Percentiles rank a stretch among this genome's conserved stretches.
Evolutionary conservation across 1,284 basidiomycete genomes (phyloP).

Genomic region (Fomitopsis betulina): DNA sequence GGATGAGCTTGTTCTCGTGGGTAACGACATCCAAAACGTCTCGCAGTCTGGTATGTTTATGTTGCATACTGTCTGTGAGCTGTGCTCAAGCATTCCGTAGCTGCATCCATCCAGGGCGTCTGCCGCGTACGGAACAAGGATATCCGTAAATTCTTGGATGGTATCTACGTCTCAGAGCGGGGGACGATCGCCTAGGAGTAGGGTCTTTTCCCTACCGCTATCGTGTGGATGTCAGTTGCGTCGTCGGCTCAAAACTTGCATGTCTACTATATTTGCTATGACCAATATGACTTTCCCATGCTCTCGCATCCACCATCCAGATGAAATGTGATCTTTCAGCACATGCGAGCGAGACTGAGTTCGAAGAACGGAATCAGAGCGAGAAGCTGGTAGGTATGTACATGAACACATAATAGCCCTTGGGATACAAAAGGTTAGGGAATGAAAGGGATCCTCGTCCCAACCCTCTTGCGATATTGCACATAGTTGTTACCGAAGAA

Average conservation of each 20-base stretch:
- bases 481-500: conserved; percentile 85
- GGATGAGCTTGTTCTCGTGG: conserved; percentile 92
- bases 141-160: conserved; percentile 92
- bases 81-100: conserved; percentile 33
- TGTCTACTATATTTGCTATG: conserved; percentile 14
- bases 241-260: conserved; percentile 18
- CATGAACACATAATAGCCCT: background rate
- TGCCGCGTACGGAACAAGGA: conserved; percentile 98
- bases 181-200: conserved; percentile 51
- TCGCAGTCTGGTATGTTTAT: conserved; percentile 78
- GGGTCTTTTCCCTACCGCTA: conserved; percentile 7
- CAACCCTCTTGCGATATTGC: conserved; percentile 63
- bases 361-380: too few relatives aligned
- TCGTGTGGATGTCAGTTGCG: conserved; percentile 16
- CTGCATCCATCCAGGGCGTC: conserved; percentile 92
- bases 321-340: conserved; percentile 1
- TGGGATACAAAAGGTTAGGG: conserved; percentile 29
- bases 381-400: background rate
- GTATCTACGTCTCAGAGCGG: conserved; percentile 92
- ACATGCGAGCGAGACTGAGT: too few relatives aligned
- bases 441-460: conserved; percentile 73
- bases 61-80: background rate
- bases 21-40: conserved; percentile 93
- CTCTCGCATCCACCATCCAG: conserved; percentile 13
- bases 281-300: conserved; percentile 15